phyloP scores from a whole-genome alignment of 805 yeast species.

The Cyberlindnera xylosilytica region DNA sequence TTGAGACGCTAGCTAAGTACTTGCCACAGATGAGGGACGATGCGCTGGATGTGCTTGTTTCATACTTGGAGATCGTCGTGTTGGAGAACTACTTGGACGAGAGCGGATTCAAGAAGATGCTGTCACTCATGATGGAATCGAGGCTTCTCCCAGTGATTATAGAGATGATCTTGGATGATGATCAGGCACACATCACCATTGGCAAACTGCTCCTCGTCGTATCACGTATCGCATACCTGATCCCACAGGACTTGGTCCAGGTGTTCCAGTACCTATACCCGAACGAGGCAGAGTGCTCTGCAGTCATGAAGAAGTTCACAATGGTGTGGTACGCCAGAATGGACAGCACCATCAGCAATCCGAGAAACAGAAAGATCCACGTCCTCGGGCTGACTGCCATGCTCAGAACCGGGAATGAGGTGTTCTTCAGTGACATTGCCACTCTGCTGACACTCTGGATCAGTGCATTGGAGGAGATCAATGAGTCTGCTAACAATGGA shows the following conservation, averaged over 20 bases:
- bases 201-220: constrained; percentile 34
- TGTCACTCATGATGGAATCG: constrained; percentile 26
- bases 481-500: constrained; percentile 51
- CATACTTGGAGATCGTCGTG: constrained; percentile 50
- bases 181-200: constrained; percentile 30
- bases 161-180: constrained; percentile 29
- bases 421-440: constrained; percentile 30
- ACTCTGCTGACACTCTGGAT: constrained; percentile 42
- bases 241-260: constrained; percentile 28
- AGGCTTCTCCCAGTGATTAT: constrained; percentile 27
- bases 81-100: constrained; percentile 19
- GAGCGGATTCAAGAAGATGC: constrained; percentile 19
- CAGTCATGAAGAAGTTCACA: constrained; percentile 29
- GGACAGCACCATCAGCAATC: constrained; percentile 59
- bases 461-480: constrained; percentile 67
- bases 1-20: constrained; percentile 50
- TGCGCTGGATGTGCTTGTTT: constrained; percentile 51
- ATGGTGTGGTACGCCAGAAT: constrained; percentile 43
- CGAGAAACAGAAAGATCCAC: constrained; percentile 68
- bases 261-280: constrained; percentile 29
- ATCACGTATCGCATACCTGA: constrained; percentile 34
- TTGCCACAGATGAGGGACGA: constrained; percentile 68
- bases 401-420: constrained; percentile 34
- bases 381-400: constrained; percentile 59
- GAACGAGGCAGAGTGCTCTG: constrained; percentile 26